Base-by-base conservation (phyloP, 352 stramenopile genomes). In the Pythium periplocum region DNA sequence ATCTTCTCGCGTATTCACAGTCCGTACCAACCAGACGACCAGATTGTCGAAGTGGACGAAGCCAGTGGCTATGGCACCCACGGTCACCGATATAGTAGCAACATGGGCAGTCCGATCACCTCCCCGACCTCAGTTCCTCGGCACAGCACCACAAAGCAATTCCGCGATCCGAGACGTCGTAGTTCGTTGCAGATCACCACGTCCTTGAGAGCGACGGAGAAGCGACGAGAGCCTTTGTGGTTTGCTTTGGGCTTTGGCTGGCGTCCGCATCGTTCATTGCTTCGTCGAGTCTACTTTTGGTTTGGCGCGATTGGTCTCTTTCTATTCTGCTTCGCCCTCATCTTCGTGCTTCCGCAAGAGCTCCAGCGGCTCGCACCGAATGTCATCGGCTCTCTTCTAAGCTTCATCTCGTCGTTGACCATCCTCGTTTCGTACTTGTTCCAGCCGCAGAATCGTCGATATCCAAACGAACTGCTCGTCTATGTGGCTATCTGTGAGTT, bases 381-480 rank as follows among this genome's bases (percentile, higher is more conserved):
- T 2, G 72, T 81, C 2, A 47, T 83, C 2, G 78, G 78, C 1
- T 64, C 72, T 33, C 43, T 69, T 10, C 56, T 89, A 11, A 87
- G 71, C 62, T 69, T 87, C 3, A 10, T 79, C 4, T 73, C 75
- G 42, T 69, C 71, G 34, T 50, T 83, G 17, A 46, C 80, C 36
- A 73, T 87, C 26, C 51, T 86, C 6, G 61, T 75, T 1, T 86
- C 75, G 36, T 87, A 84, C 48, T 34, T 76, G n/a, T 57, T 64
- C 5, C 59, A 74, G 58, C 48, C 64, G 8, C 54, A 60, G 26
- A 59, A 67, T 31, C 60, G 65, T 48, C 62, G 75, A 48, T 64
- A 73, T 57, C 79, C 79, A 9, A 90, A 90, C 52, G 75, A 87
- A 17, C 62, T 87, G 26, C 59, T 90, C 32, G 75, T 83, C 26